phyloP scores from a whole-genome alignment of 495 filamentous ascomycete species.

The Tetracladium marchalianum region DNA sequence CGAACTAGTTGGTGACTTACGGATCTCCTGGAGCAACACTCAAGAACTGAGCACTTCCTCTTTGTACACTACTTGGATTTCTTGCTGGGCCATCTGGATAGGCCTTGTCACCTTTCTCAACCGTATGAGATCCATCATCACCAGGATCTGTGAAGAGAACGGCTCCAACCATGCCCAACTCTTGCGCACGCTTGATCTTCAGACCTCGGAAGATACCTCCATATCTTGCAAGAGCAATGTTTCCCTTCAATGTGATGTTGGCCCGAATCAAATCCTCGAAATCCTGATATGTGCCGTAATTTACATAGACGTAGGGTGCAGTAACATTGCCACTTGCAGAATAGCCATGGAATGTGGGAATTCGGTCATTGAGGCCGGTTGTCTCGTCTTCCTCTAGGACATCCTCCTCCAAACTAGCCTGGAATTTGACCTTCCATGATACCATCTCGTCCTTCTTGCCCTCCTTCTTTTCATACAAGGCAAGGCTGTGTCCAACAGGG shows the following conservation, averaged over 20 bases:
- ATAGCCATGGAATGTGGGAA: constrained; percentile 95
- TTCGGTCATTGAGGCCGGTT: constrained; percentile 55
- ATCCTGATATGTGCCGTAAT: constrained; percentile 79
- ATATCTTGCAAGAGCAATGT: constrained; percentile 82
- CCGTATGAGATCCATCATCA: constrained; percentile 73
- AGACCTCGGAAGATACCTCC: constrained; percentile 80
- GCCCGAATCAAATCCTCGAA: constrained; percentile 74
- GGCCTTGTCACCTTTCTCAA: constrained; percentile 64
- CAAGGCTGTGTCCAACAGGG: constrained; percentile 68
- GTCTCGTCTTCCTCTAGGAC: constrained; percentile 78
- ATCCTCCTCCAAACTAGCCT: constrained; percentile 78
- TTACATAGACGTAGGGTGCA: constrained; percentile 67
- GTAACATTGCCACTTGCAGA: constrained; percentile 88
- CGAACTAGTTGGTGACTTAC: constrained; percentile 23
- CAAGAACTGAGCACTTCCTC: constrained; percentile 82
- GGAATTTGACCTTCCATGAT: constrained; percentile 57
- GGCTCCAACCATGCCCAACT: constrained; percentile 82
- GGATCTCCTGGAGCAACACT: constrained; percentile 54
- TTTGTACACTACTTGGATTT: constrained; percentile 80
- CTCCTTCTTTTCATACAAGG: constrained; percentile 50
- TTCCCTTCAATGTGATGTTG: constrained; percentile 67
- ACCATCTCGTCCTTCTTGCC: constrained; percentile 3
- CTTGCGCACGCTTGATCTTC: constrained; percentile 87
- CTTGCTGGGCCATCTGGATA: constrained; percentile 87
- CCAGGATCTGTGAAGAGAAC: constrained; percentile 85